phyloP scores from a whole-genome alignment of 2,329 filamentous ascomycete species.

The Fusarium sp. region DNA sequence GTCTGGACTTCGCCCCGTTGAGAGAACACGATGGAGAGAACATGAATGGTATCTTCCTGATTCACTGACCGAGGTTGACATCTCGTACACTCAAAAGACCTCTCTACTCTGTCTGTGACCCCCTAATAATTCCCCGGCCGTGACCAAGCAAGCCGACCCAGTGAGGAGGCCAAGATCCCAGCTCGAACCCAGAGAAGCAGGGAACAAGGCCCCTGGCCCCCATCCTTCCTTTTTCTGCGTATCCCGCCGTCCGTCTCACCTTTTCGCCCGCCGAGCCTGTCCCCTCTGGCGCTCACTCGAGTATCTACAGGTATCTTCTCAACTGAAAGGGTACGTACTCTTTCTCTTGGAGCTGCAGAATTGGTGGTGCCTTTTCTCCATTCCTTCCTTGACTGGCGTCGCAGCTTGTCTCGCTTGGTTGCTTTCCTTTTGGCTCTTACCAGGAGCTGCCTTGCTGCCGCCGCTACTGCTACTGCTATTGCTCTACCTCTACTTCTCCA shows the following conservation, averaged over 20 bases:
- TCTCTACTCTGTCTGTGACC: neutral
- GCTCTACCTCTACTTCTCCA: constrained; percentile 27
- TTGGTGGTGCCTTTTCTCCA: constrained; percentile 23
- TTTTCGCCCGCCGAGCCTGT: constrained; percentile 26
- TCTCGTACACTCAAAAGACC: neutral
- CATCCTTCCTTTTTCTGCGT: constrained; percentile 13
- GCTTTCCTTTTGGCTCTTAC: constrained; percentile 20
- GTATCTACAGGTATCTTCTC: constrained; percentile 16
- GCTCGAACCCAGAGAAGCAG: constrained; percentile 16
- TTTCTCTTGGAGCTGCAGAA: neutral
- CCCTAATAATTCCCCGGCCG: constrained; percentile 27
- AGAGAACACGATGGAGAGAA: neutral
- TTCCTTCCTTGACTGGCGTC: constrained; percentile 37
- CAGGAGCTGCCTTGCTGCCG: neutral
- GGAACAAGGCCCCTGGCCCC: constrained; percentile 22
- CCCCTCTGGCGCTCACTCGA: constrained; percentile 12
- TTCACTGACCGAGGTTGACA: neutral
- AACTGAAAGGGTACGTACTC: constrained; percentile 34
- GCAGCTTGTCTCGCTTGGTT: constrained; percentile 43
- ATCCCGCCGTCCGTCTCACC: constrained; percentile 35
- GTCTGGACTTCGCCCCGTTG: neutral
- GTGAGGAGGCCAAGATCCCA: constrained; percentile 29
- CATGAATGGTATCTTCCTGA: neutral
- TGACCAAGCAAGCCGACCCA: constrained; percentile 15
- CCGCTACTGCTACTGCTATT: neutral